Percentiles rank a stretch among this genome's conserved stretches.
These are phyloP conservation scores for Ascochyta fabae DNA, from an alignment of 2,329 filamentous ascomycete genomes.

Conservation along the genomic window DNA sequence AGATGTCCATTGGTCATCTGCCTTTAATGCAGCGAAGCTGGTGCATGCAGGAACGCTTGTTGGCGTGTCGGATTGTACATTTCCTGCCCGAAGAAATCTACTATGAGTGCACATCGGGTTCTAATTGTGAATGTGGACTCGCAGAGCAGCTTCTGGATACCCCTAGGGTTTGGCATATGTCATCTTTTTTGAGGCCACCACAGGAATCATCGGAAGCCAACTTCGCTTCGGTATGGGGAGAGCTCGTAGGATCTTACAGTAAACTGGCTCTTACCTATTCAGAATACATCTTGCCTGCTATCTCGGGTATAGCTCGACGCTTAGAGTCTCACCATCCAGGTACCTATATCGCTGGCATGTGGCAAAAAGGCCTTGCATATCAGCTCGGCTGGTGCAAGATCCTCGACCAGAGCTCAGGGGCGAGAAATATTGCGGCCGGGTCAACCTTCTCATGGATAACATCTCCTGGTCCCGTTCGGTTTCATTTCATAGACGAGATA, in stretches of 20 bases:
- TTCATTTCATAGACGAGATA: neutral
- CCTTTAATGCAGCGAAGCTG: conserved; percentile 13
- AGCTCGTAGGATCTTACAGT: neutral
- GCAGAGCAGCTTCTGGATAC: too few relatives aligned
- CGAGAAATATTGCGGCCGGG: too few relatives aligned
- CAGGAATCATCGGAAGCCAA: too few relatives aligned
- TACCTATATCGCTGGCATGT: conserved; percentile 12
- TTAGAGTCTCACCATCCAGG: neutral
- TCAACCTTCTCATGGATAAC: conserved; percentile 4
- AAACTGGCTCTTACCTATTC: conserved; percentile 1
- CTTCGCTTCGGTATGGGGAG: neutral
- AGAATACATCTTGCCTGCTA: conserved; percentile 12
- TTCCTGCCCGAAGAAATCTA: conserved; percentile 10
- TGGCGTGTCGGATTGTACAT: conserved; percentile 9
- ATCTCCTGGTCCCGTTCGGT: neutral
- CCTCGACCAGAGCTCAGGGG: too few relatives aligned
- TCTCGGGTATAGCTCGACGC: conserved; percentile 14
- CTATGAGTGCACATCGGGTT: conserved; percentile 3
- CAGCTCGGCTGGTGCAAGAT: neutral
- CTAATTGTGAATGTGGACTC: conserved; percentile 15
- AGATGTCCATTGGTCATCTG: neutral
- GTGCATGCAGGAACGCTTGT: conserved; percentile 9
- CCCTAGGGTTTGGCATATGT: too few relatives aligned
- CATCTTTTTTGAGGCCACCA: too few relatives aligned
- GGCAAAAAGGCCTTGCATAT: neutral